Conservation (phyloP, 208 protist genomes). For the Wallacemonas sp. region DNA sequence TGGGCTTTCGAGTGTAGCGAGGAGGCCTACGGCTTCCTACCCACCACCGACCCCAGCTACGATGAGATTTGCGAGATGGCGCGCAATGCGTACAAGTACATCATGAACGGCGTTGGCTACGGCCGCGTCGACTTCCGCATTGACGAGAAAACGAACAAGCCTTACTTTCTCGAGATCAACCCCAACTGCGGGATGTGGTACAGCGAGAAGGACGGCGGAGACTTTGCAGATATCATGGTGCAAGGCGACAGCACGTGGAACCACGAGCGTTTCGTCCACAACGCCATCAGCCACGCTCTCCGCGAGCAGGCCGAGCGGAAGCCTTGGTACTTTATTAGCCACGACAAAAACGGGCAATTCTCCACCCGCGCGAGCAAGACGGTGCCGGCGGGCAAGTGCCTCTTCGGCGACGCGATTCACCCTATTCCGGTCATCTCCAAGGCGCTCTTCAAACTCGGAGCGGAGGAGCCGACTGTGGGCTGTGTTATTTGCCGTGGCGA, state of each 20-base stretch:
- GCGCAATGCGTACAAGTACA: constrained; percentile 76
- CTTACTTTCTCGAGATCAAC: constrained; percentile 91
- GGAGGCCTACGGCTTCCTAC: constrained; percentile 63
- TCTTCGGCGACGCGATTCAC: constrained; percentile 76
- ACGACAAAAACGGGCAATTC: constrained; percentile 80
- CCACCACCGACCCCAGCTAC: constrained; percentile 73
- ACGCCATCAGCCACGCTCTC: constrained; percentile 58
- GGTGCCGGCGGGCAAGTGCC: constrained; percentile 63
- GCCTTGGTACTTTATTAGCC: constrained; percentile 86
- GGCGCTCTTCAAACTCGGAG: constrained; percentile 76
- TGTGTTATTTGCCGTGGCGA: constrained; percentile 77
- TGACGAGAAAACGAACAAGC: constrained; percentile 56
- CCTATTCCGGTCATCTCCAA: constrained; percentile 72
- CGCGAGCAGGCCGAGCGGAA: constrained; percentile 63
- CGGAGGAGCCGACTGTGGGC: constrained; percentile 68
- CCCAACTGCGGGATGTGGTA: constrained; percentile 93
- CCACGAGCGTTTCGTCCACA: constrained; percentile 77
- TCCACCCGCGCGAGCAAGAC: constrained; percentile 70
- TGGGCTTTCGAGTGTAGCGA: constrained; percentile 78
- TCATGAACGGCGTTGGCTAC: constrained; percentile 87
- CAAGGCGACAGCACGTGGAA: constrained; percentile 75
- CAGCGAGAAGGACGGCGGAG: constrained; percentile 70
- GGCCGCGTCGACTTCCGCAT: constrained; percentile 89
- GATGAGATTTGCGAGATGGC: constrained; percentile 71
- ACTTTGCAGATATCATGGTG: constrained; percentile 88